A percentile compares a stretch with the other conserved stretches of the same genome.
phyloP scores from a whole-genome alignment of 305 asterid genomes.

The Ajuga reptans region DNA sequence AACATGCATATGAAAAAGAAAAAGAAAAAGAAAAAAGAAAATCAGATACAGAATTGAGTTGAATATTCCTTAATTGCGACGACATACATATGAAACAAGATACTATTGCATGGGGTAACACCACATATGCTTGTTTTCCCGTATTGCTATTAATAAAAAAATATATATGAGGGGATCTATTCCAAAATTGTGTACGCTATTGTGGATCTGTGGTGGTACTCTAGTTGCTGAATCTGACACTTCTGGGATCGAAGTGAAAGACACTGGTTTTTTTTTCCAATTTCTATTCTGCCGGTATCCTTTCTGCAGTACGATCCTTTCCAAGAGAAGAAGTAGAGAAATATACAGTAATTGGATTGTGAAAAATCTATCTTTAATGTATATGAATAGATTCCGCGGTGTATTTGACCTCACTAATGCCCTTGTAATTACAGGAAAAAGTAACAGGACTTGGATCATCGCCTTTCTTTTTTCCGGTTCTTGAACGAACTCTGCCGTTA shows the following conservation, averaged over 20 bases:
- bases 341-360: neutral
- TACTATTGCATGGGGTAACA: neutral
- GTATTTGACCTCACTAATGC: neutral
- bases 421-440: conserved; percentile 15
- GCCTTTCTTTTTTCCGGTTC: neutral
- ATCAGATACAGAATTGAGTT: too few relatives aligned
- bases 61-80: neutral
- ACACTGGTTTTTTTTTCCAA: neutral
- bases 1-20: too few relatives aligned
- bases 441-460: neutral
- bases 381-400: neutral
- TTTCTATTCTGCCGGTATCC: too few relatives aligned
- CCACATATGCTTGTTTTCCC: too few relatives aligned
- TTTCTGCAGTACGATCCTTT: neutral
- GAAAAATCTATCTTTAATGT: neutral
- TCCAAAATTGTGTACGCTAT: too few relatives aligned
- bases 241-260: neutral
- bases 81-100: neutral
- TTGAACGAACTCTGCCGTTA: neutral
- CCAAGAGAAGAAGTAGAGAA: neutral
- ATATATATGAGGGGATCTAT: too few relatives aligned
- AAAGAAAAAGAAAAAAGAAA: too few relatives aligned
- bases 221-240: too few relatives aligned
- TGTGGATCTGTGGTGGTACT: neutral
- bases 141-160: too few relatives aligned